A percentile compares a stretch with the other conserved stretches of the same genome.
phyloP scores from a whole-genome alignment of 2,329 filamentous ascomycete genomes.

The Penicillium brevicompactum region DNA sequence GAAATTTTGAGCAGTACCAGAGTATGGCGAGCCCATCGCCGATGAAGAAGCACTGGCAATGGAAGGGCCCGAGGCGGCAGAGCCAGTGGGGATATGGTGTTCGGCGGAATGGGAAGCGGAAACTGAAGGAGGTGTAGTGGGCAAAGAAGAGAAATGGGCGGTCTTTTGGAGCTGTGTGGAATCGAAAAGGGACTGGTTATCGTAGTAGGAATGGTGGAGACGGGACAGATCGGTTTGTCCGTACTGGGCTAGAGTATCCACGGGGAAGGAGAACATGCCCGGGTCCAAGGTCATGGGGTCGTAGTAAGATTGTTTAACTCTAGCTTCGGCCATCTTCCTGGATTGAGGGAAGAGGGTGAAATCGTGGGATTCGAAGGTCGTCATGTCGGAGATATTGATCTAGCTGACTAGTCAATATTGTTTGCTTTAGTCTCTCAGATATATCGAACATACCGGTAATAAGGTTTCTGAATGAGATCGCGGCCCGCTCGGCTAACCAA shows the following conservation, averaged over 20 bases:
- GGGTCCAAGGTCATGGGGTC: constrained; percentile 37
- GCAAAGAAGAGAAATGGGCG: constrained; percentile 30
- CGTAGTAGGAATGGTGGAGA: constrained; percentile 31
- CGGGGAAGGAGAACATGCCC: constrained; percentile 33
- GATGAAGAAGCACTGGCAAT: constrained; percentile 62
- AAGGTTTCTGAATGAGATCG: constrained; percentile 23
- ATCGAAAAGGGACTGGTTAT: constrained; percentile 30
- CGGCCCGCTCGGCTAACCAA: constrained; percentile 26
- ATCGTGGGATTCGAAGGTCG: constrained; percentile 13
- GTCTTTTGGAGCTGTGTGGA: constrained; percentile 29
- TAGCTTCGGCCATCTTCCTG: constrained; percentile 38
- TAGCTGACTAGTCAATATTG: constrained; percentile 1
- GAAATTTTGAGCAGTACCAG: constrained; percentile 60
- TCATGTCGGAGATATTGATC: constrained; percentile 10
- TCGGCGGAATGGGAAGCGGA: constrained; percentile 35
- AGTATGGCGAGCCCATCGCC: constrained; percentile 67
- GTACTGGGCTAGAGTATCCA: constrained; percentile 28
- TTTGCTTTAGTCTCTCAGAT: not conserved
- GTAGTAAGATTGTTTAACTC: constrained; percentile 35
- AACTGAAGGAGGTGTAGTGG: constrained; percentile 37
- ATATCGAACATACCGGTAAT: constrained; percentile 19
- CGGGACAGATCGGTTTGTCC: constrained; percentile 25
- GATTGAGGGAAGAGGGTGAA: constrained; percentile 17
- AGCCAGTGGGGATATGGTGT: constrained; percentile 59
- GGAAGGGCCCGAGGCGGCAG: constrained; percentile 63